phyloP scores from a whole-genome alignment of 2,329 filamentous ascomycete genomes.

The Pseudogymnoascus sp. region DNA sequence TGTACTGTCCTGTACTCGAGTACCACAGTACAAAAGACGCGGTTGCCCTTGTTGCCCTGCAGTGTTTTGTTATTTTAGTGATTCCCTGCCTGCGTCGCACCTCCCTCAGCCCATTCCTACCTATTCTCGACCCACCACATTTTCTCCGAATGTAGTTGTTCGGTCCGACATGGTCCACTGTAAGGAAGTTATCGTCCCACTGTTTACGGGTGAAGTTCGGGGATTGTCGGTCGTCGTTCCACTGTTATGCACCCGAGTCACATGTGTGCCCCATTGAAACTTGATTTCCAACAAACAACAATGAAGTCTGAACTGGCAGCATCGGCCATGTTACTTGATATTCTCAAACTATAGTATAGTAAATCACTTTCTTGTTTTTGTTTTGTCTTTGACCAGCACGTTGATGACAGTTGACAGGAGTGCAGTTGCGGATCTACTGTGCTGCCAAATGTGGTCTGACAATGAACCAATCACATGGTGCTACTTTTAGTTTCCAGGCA shows the following conservation, averaged over 20 bases:
- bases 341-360: neutral
- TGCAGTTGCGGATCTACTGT: neutral
- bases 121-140: neutral
- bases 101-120: neutral
- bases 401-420: conserved; percentile 4
- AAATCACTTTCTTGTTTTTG: neutral
- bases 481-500: neutral
- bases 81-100: neutral
- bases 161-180: conserved; percentile 3
- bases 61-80: neutral
- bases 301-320: neutral
- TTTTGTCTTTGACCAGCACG: neutral
- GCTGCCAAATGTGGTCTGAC: neutral
- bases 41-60: neutral
- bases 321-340: neutral
- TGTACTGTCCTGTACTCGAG: too few species aligned
- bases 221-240: neutral
- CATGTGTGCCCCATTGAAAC: neutral
- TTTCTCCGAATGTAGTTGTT: neutral
- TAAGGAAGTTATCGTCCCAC: neutral
- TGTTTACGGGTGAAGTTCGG: neutral
- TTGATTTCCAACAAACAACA: neutral
- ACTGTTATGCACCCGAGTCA: conserved; percentile 7
- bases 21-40: too few species aligned
- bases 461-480: neutral